Evolutionary conservation across 2,329 filamentous ascomycete species (phyloP), one percentile per base, ranked within the genome.

Genomic region (Colletotrichum sublineola): DNA sequence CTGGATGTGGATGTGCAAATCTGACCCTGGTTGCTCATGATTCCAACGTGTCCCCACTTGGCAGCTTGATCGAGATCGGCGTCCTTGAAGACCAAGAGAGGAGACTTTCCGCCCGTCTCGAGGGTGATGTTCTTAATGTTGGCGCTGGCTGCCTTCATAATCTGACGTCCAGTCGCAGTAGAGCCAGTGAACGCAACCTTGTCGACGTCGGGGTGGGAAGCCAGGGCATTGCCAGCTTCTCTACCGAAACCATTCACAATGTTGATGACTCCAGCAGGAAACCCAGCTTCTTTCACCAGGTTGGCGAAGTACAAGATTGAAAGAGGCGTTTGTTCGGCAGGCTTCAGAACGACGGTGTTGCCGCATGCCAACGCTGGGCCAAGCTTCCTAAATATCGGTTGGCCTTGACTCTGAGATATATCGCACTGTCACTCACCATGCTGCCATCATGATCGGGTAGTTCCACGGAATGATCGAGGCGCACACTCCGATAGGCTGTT

Each of bases 171-270:
- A 0, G 93, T 95, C 1, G 84, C 84, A 0, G 93, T 95, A 5
- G 90, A 93, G 50, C 93, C 93, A 0, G 93, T 95, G 75, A 95
- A 96, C 0, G 93, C 92, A 73, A 96, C 86, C 84, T 95, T 95
- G 78, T 94, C 91, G 20, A 96, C 86, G 53, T 88, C 88, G 33
- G 89, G 82, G 78, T 96, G 93, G 52, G 86, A 85, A 1, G 90
- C 91, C 11, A 95, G 85, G 0, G 92, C 90, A 6, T 90, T 86
- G 15, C 93, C 93, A 0, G 92, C 91, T 46, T 90, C 90, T 36
- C 86, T 86, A 36, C 93, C 93, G 64, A 90, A 86, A 0, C 93
- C 93, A 73, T 94, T 94, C 68, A 94, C 79, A 68, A 95, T 87
- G 80, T 95, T 95, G 75, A 95, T 81, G 5, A 95, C 93, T 52